Evolutionary conservation across 805 yeast species (phyloP).

Genomic region (Wickerhamomyces sydowiorum): DNA sequence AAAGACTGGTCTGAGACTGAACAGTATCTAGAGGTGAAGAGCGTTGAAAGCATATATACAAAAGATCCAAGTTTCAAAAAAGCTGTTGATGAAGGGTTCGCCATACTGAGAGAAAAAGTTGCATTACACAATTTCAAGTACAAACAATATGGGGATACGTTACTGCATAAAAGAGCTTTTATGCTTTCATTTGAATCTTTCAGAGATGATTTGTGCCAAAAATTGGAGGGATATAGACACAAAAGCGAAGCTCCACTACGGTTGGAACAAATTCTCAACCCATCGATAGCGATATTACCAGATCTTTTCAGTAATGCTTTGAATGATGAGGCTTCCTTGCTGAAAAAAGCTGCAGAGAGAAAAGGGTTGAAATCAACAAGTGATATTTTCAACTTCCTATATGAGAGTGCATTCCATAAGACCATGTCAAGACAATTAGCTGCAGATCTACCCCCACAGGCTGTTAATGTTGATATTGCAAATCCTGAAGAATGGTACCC

Average conservation of each 20-base stretch:
- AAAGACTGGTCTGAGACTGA: too few species aligned
- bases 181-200: background rate
- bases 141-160: background rate
- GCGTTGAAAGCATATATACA: background rate
- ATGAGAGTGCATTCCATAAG: background rate
- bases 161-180: background rate
- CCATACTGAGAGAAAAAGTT: background rate
- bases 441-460: constrained; percentile 10
- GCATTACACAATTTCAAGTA: background rate
- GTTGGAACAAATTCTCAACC: background rate
- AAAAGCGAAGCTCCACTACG: too few species aligned
- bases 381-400: background rate
- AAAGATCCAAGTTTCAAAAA: background rate
- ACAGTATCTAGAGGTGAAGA: too few species aligned
- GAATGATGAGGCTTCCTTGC: background rate
- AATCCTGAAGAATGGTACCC: constrained; percentile 82
- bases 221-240: too few species aligned
- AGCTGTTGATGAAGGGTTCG: background rate
- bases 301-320: background rate
- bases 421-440: background rate
- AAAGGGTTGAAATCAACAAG: background rate
- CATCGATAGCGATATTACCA: background rate
- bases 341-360: background rate
- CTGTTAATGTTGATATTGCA: constrained; percentile 34
- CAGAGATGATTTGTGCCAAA: background rate